Base-by-base conservation (phyloP, 495 filamentous ascomycete genomes). In the Beverwykella pulmonaria region DNA sequence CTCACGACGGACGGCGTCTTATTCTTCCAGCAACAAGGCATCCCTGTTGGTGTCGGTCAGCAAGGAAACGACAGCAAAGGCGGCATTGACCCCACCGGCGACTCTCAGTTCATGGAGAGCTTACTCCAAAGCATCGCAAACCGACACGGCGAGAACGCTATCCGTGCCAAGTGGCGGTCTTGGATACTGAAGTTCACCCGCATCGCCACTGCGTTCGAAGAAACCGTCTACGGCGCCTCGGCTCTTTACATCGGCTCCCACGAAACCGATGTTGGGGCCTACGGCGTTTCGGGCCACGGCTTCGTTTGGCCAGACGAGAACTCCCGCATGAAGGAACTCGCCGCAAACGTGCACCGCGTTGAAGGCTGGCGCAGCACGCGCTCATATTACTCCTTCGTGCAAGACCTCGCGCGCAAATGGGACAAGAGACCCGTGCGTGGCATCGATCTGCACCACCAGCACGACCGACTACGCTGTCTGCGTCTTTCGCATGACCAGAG, bases 351-450 rank as follows among this genome's bases (percentile, higher is more conserved):
- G 32, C 89, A 88, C 59, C 82, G 94, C 46, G 96, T 99, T 48
- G 95, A 98, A 75, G 94, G 92, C 41, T 99, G 94, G 94, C 83
- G 95, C 59, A 92, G 89, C 57, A 98, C 94, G 1, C 83, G 94
- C 64, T 95, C 90, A 68, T 99, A 98, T 73, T 96, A 95, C 76
- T 91, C 88, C 46, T 97, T 92, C 75, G 93, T 96, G 67, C 92
- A 95, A 79, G 94, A 89, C 67, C 82, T 86, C 5, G 85, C 84
- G 3, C 81, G 84, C 53, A 77, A 85, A 55, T 90, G 88, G 73
- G 83, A 79, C 9, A 78, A 88, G 22, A 84, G 89, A 26, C 92
- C 92, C 1, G 86, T 97, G 55, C 90, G 93, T 64, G 83, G 86
- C 20, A 82, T 97, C 27, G 94, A 98, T 73, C 79, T 99, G 3